Evolutionary conservation across 106 monocot genomes (phyloP).

Genomic region (Hemerocallis citrina): DNA sequence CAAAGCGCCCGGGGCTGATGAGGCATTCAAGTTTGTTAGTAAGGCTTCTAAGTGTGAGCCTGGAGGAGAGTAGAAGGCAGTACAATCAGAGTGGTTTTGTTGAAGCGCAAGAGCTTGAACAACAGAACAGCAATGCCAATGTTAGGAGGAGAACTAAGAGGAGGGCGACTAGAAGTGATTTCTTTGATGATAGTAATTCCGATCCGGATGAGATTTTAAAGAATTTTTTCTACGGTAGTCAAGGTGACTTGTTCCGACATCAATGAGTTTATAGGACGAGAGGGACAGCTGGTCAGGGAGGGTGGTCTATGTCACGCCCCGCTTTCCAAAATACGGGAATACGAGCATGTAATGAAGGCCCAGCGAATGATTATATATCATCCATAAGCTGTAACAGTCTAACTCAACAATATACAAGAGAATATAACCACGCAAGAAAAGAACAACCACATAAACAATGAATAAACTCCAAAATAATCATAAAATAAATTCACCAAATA

Average conservation of each 20-base stretch:
- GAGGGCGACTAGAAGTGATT: constrained; percentile 12
- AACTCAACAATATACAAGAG: too few species aligned
- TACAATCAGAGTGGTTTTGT: constrained; percentile 44
- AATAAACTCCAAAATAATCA: too few species aligned
- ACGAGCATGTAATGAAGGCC: too few species aligned
- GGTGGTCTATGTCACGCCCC: too few species aligned
- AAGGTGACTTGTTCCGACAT: constrained; percentile 20
- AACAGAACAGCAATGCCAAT: constrained; percentile 23
- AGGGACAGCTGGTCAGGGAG: constrained; percentile 10
- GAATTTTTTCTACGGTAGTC: constrained; percentile 44
- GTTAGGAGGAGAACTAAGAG: too few species aligned
- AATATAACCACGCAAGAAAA: too few species aligned
- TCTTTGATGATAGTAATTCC: constrained; percentile 38
- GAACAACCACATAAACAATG: too few species aligned
- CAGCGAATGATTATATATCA: too few species aligned
- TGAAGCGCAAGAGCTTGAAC: constrained; percentile 30
- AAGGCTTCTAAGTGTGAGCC: constrained; percentile 72
- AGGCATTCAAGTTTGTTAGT: constrained; percentile 68
- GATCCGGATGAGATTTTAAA: constrained; percentile 69
- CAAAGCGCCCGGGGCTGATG: constrained; percentile 75
- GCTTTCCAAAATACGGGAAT: too few species aligned
- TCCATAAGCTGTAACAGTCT: too few species aligned
- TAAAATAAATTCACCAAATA: too few species aligned
- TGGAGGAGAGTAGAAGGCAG: constrained; percentile 34
- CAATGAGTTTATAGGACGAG: constrained; percentile 28